Evolutionary conservation across 345 rosid species (phyloP).

Genomic region (Moringa oleifera): DNA sequence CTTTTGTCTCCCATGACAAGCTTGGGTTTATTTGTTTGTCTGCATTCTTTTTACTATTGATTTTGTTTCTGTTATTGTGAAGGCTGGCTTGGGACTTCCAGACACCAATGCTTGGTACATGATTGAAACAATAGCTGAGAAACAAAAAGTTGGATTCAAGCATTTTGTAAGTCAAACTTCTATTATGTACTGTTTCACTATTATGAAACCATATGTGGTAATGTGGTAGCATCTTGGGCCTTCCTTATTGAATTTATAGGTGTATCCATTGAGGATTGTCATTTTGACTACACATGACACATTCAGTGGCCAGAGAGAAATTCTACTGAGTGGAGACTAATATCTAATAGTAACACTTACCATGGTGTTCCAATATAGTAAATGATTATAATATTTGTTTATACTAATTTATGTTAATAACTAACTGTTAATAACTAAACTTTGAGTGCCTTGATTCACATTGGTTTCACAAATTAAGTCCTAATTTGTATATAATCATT

Average conservation of each 20-base stretch:
- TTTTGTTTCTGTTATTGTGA: conserved; percentile 20
- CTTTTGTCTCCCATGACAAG: conserved; percentile 5
- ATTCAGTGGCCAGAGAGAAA: no score
- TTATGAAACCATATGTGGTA: conserved; percentile 1
- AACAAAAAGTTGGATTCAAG: conserved; percentile 78
- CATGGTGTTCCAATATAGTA: no score
- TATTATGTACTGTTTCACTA: conserved; percentile 2
- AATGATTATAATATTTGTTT: no score
- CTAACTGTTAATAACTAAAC: no score
- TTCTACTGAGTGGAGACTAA: no score
- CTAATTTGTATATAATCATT: no score
- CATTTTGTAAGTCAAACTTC: conserved; percentile 56
- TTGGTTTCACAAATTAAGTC: no score
- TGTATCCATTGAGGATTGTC: background rate
- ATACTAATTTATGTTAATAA: no score
- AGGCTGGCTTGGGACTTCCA: conserved; percentile 94
- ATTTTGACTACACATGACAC: no score
- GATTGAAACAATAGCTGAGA: conserved; percentile 90
- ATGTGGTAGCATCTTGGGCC: background rate
- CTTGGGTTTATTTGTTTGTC: background rate
- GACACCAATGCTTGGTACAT: conserved; percentile 92
- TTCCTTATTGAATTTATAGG: background rate
- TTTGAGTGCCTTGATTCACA: no score
- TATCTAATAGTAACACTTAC: no score
- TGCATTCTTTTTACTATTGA: background rate